Evolutionary conservation across 23 red algal species (phyloP).

Genomic region (Pyropia haitanensis): DNA sequence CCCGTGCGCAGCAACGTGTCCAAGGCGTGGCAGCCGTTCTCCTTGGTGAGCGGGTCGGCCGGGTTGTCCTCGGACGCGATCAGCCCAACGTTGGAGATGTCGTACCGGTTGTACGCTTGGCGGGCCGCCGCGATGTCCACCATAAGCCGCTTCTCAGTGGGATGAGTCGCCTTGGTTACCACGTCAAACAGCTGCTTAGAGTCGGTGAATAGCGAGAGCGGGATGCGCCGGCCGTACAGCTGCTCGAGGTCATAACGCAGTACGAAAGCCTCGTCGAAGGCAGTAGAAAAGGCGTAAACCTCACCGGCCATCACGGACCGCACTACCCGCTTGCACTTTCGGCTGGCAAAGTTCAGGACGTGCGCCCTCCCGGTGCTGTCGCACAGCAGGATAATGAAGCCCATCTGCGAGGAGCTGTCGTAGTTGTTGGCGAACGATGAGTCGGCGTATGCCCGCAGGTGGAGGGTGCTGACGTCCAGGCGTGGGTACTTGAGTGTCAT

Average conservation of each 20-base stretch:
- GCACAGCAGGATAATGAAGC: slow-evolving; percentile 9
- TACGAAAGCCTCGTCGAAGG: slow-evolving; percentile 5
- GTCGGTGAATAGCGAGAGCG: slow-evolving; percentile 25
- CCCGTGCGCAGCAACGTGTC: neutral
- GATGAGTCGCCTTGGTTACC: neutral
- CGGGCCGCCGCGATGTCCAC: neutral
- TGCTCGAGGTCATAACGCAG: neutral
- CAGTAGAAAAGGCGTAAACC: slow-evolving; percentile 5
- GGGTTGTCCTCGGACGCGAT: neutral
- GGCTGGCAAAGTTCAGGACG: slow-evolving; percentile 8
- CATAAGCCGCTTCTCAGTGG: slow-evolving; percentile 12
- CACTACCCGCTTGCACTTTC: slow-evolving; percentile 13
- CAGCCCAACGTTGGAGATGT: slow-evolving; percentile 5
- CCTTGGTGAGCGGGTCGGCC: slow-evolving; percentile 2
- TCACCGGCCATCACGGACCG: slow-evolving; percentile 20
- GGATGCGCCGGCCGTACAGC: neutral
- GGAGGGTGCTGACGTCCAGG: neutral
- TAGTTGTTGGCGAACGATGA: slow-evolving; percentile 14
- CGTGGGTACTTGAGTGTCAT: neutral
- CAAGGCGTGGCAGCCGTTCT: neutral
- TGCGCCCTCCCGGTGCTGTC: neutral
- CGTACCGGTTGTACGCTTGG: neutral
- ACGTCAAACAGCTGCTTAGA: slow-evolving; percentile 14
- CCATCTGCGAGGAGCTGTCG: slow-evolving; percentile 14
- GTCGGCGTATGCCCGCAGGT: slow-evolving; percentile 5